Conservation (phyloP, 306 rosid genomes). For the Trichosanthes truncata region DNA sequence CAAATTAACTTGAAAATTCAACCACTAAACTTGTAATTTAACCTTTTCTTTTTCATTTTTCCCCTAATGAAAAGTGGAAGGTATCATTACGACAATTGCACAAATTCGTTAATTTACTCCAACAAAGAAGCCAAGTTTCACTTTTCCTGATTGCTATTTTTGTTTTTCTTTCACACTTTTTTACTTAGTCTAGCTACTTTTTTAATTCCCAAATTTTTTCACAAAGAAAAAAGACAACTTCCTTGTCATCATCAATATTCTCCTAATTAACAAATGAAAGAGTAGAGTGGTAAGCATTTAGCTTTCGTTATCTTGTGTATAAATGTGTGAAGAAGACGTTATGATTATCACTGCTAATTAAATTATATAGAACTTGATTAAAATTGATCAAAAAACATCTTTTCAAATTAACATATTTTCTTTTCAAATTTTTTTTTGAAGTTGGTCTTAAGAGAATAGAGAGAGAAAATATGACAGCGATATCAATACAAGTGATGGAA, state of each 20-base stretch:
- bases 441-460: neutral
- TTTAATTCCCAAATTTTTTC: neutral
- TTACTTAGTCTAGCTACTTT: neutral
- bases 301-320: neutral
- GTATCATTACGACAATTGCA: neutral
- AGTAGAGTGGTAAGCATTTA: neutral
- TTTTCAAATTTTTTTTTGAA: neutral
- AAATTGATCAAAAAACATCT: neutral
- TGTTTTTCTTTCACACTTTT: neutral
- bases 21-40: no score
- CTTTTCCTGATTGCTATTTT: neutral
- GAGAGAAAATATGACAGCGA: neutral
- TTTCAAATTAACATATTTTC: neutral
- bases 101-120: neutral
- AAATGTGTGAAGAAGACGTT: neutral
- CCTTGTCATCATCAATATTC: neutral
- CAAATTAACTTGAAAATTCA: no score
- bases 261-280: neutral
- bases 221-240: neutral
- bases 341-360: neutral
- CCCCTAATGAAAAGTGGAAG: neutral
- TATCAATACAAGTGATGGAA: neutral
- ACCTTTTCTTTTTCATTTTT: neutral
- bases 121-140: neutral
- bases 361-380: neutral